These are phyloP conservation scores for Annona cherimola DNA, from an alignment of 164 flowering plant species.

Conservation along the genomic window DNA sequence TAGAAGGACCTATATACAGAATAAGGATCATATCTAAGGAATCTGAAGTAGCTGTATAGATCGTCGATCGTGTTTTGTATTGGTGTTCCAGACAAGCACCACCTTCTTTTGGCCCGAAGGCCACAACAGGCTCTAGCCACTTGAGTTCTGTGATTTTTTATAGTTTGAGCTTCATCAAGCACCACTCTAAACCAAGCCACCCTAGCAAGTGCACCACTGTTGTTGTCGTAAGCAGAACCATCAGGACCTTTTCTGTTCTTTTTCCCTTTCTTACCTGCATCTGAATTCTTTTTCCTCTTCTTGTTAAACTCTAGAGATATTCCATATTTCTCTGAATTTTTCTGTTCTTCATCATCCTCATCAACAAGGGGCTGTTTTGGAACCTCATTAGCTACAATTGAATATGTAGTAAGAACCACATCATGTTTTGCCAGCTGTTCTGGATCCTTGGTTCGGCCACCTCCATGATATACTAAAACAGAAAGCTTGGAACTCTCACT, in stretches of 20 bases:
- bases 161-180: conserved; percentile 97
- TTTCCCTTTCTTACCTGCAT: conserved; percentile 51
- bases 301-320: conserved; percentile 34
- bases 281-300: conserved; percentile 52
- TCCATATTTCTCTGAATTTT: conserved; percentile 50
- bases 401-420: conserved; percentile 90
- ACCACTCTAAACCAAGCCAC: conserved; percentile 89
- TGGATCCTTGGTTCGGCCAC: conserved; percentile 77
- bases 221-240: conserved; percentile 40
- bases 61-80: conserved; percentile 95
- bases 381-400: conserved; percentile 89
- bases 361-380: conserved; percentile 86
- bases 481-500: conserved; percentile 51
- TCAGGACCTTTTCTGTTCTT: conserved; percentile 53
- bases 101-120: conserved; percentile 90
- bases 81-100: conserved; percentile 99
- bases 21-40: conserved; percentile 83
- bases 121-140: conserved; percentile 97
- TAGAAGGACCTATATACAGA: conserved; percentile 58
- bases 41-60: conserved; percentile 94
- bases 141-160: conserved; percentile 90
- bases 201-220: conserved; percentile 73
- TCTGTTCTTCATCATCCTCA: conserved; percentile 69
- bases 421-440: conserved; percentile 74
- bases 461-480: conserved; percentile 83